Evolutionary conservation across 495 filamentous ascomycete genomes (phyloP).

Genomic region (Lasiosphaeria hispida): DNA sequence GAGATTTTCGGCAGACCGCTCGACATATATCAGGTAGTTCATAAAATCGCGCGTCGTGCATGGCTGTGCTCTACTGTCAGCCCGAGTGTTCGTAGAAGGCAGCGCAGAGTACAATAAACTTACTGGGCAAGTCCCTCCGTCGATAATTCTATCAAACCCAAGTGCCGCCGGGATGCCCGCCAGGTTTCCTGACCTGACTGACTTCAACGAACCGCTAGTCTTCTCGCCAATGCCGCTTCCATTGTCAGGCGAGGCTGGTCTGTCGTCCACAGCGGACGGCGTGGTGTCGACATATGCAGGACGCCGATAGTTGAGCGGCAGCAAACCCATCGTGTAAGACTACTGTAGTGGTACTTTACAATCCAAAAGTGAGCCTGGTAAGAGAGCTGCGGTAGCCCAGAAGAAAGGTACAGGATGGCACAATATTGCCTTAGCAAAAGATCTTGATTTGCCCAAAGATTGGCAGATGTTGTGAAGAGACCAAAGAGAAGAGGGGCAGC

Average conservation of each 20-base stretch:
- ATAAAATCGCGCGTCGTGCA: conserved; percentile 74
- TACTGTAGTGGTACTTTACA: too few relatives aligned
- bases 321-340: conserved; percentile 26
- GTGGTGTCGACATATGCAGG: conserved; percentile 35
- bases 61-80: conserved; percentile 49
- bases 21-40: conserved; percentile 75
- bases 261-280: conserved; percentile 16
- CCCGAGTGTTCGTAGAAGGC: not conserved
- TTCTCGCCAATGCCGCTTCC: conserved; percentile 19
- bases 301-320: conserved; percentile 38
- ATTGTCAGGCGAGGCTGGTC: conserved; percentile 25
- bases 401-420: not conserved
- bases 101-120: conserved; percentile 22
- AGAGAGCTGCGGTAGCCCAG: not conserved
- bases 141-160: conserved; percentile 68
- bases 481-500: not conserved
- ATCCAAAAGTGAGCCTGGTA: not conserved
- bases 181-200: conserved; percentile 16
- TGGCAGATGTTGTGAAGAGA: not conserved
- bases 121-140: conserved; percentile 76
- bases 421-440: not conserved
- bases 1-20: conserved; percentile 71
- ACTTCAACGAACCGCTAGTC: conserved; percentile 22
- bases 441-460: not conserved
- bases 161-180: conserved; percentile 64